phyloP scores from a whole-genome alignment of 2,329 filamentous ascomycete species.

The Alternaria triticina region DNA sequence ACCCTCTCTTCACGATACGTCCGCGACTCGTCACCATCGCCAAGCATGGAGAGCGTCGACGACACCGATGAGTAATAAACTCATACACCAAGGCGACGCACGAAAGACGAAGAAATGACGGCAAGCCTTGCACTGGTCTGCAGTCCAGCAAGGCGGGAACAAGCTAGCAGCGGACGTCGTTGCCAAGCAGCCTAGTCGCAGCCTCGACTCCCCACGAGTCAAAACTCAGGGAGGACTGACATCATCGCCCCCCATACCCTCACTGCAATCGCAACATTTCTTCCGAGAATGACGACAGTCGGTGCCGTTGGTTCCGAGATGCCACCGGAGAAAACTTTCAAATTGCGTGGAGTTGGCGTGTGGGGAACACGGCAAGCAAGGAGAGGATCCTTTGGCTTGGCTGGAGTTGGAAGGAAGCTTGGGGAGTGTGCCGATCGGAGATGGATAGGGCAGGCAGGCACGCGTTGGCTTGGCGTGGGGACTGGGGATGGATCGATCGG shows the following conservation, averaged over 20 bases:
- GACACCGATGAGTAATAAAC: constrained; percentile 30
- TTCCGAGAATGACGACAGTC: neutral
- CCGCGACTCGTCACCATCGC: constrained; percentile 35
- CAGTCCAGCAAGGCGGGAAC: neutral
- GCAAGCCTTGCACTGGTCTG: neutral
- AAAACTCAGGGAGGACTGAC: neutral
- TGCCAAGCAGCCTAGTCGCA: neutral
- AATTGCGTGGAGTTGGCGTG: neutral
- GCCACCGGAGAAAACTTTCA: neutral
- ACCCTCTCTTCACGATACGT: constrained; percentile 20
- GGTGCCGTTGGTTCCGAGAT: neutral
- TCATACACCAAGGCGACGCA: constrained; percentile 1
- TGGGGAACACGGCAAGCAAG: neutral
- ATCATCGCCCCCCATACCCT: neutral
- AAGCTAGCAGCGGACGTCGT: neutral
- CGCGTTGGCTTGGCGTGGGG: constrained; percentile 1
- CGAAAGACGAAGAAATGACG: neutral
- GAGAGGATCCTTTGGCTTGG: neutral
- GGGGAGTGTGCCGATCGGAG: neutral
- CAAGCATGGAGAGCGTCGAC: constrained; percentile 37
- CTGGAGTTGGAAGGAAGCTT: neutral
- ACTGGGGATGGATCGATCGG: neutral
- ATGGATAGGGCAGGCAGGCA: constrained; percentile 2
- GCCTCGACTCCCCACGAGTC: neutral
- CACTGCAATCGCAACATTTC: neutral